Evolutionary conservation across 2,329 filamentous ascomycete genomes (phyloP), one percentile per base, ranked within the genome.

Genomic region (Penicillium sp.): DNA sequence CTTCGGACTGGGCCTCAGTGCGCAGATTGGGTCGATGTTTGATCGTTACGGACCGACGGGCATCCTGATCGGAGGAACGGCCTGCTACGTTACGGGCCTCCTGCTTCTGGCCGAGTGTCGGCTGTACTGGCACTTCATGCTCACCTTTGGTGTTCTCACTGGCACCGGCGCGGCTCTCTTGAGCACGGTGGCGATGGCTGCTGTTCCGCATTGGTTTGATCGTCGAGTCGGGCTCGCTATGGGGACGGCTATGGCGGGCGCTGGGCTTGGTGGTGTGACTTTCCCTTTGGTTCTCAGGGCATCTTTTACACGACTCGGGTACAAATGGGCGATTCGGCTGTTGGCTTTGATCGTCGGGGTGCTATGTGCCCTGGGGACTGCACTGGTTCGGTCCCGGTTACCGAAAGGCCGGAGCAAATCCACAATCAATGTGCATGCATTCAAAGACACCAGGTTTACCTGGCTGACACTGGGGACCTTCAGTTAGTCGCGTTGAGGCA

Each of bases 21-120:
- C 76, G 13, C 70, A 72, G 41, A 62, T 74, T 5, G 74, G 74
- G 0, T 74, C 74, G 0, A 48, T 77, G n/a, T 73, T 76, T 44
- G 74, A 77, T 41, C 61, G 62, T 1, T 71, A 75, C 36, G 74
- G 74, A 0, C 71, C 74, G 0, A 64, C 60, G 3, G 51, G 66
- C 14, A 62, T 76, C 9, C 62, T 67, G 1, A 58, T 69, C 3
- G 43, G 61, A 0, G 72, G 71, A 1, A 64, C 65, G 3, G 54
- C 48, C 1, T 50, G 61, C 1, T 71, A 71, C 28, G 50, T 71
- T 0, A 54, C 63, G 2, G 64, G 67, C 36, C 62, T 75, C 21
- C 59, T 76, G 17, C 45, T 76, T 10, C 59, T 75, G 20, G 74
- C 69, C 0, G 67, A 76, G 36, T 76, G 73, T 45, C 59, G 48